Evolutionary conservation across 331 rosid genomes (phyloP), one percentile per base, ranked within the genome.

Genomic region (Stylosanthes scabra): DNA sequence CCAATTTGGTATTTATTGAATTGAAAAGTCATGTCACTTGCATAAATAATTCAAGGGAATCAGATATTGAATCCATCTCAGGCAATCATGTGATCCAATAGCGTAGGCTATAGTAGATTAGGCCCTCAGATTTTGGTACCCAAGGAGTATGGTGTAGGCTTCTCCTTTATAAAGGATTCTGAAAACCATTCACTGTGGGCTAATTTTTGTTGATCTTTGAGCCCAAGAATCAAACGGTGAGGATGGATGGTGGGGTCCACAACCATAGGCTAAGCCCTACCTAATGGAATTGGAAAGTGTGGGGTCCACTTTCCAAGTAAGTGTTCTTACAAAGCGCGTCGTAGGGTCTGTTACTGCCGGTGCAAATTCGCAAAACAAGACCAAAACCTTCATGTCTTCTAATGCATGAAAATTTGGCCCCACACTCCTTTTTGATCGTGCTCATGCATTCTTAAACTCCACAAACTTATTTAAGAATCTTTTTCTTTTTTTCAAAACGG

Each of bases 351-450:
- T 55, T 56, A 20, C 25, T 20, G 61, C 77, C 68, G 63, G 78
- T 63, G 49, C 68, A 78, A 71, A 61, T 55, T 31, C 25, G 55
- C 0, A 31, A 34, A 12, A 49, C 15, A n/a, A 9, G 10, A 9
- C 42, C 3, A 11, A 61, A 10, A 68, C 9, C 9, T 10, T 68
- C 28, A 52, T 2, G 8, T 11, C 28, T 11, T 69, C 60, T 6
- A 67, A 37, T 77, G 51, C 16, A 29, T 40, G 71, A 40, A 63
- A 29, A 31, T 44, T 12, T 40, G 29, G 14, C 39, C 75, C 70
- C 81, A 54, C 72, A 42, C 11, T 62, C 70, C 8, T 5, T 0
- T 6, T 11, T 65, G 0, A 20, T 20, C 25, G 1, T 20, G 28
- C 10, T 37, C 8, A 39, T 63, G 50, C 20, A 47, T 9, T 9